phyloP scores from a whole-genome alignment of 2,329 filamentous ascomycete genomes.

The Hypoxylon rubiginosum region DNA sequence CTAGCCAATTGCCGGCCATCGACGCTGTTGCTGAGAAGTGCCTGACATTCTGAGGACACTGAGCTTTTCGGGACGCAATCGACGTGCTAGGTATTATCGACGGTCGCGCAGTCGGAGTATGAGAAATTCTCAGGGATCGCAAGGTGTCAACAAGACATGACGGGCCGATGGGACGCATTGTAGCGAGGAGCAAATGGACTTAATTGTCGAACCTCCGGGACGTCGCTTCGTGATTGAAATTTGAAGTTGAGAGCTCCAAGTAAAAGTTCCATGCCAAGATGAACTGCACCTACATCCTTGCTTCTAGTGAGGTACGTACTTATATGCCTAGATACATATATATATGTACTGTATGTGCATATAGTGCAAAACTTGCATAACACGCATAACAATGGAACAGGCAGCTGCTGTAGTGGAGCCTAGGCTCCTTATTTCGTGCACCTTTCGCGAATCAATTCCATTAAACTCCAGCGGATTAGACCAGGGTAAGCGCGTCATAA shows the following conservation, averaged over 20 bases:
- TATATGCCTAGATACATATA: background rate
- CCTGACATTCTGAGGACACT: conserved; percentile 64
- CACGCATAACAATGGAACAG: background rate
- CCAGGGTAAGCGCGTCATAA: conserved; percentile 40
- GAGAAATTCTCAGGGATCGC: conserved; percentile 62
- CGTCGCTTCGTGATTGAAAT: conserved; percentile 29
- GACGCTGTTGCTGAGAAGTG: conserved; percentile 79
- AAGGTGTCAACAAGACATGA: conserved; percentile 65
- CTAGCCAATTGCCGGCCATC: conserved; percentile 80
- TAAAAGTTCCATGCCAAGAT: conserved; percentile 19
- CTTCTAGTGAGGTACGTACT: conserved; percentile 19
- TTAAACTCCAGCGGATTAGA: conserved; percentile 23
- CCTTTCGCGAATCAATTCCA: conserved; percentile 33
- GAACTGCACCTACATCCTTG: background rate
- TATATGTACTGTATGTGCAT: background rate
- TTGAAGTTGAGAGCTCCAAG: conserved; percentile 24
- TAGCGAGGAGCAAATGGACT: conserved; percentile 47
- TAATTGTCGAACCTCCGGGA: conserved; percentile 21
- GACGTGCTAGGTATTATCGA: conserved; percentile 48
- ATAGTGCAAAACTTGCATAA: background rate
- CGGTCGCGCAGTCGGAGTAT: conserved; percentile 57
- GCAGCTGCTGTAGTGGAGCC: background rate
- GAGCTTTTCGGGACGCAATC: conserved; percentile 51
- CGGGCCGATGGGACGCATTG: conserved; percentile 62
- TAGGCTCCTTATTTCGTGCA: conserved; percentile 22